Base-by-base conservation (phyloP, 345 rosid genomes). In the Eutrema japonicum region DNA sequence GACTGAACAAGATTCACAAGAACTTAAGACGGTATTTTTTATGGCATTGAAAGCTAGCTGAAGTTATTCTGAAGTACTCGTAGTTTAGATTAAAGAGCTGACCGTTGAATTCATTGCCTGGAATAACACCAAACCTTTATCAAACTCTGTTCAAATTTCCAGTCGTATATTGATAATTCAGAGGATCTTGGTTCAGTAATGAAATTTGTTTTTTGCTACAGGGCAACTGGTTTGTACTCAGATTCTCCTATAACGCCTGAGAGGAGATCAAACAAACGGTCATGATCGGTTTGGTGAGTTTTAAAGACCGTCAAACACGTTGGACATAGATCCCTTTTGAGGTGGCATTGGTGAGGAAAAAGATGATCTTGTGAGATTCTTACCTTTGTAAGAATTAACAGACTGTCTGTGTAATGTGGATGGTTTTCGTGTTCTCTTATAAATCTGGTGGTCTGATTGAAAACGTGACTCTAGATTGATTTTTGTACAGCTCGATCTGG, bases 181-280 rank as follows among this genome's bases (percentile, higher is more conserved):
- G 30, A 69, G 12, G 27, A 45, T 18, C 3, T 53, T 71, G 8
- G 63, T 35, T 63, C 10, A 42, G 29, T 54, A 64, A 45, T 61
- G 26, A 74, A 27, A 65, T 55, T 4, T 8, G 11, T 45, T 45
- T 13, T 10, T 88, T 86, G 10, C 47, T 55, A 91, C 74, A 91
- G 97, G 90, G 56, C 73, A 58, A 77, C 81, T 49, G 81, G 81
- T 77, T 29, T 51, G 8, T 77, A 16, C 69, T 14, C 77, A 8
- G 81, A 77, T 69, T 61, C 69, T 22, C 59, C 77, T 11, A 43
- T 29, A 58, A 70, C 16, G 18, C 68, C 37, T 13, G 52, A 62
- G 37, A 48, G 14, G 59, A 57, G 56, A 71, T 40, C 65, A 64
- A 64, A 5, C 66, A 40, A 7, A 35, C 41, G 76, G 72, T 8